These are phyloP conservation scores for Gypsophila paniculata DNA, from an alignment of 179 eudicot species.

Conservation along the genomic window DNA sequence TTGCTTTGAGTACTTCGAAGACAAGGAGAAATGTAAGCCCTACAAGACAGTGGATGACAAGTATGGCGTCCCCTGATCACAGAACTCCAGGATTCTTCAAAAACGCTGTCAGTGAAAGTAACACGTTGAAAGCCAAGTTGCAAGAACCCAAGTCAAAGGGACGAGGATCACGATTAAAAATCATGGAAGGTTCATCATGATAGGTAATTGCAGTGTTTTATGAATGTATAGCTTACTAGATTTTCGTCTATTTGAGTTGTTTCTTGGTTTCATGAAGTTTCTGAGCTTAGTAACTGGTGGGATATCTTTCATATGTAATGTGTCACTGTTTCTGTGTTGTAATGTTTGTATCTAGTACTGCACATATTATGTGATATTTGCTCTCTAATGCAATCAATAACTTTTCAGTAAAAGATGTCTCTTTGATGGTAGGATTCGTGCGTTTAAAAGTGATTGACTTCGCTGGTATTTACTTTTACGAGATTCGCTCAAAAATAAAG, in stretches of 20 bases:
- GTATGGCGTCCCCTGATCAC: conserved; percentile 42
- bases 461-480: not conserved
- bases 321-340: conserved; percentile 8
- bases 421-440: not conserved
- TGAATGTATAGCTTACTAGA: conserved; percentile 18
- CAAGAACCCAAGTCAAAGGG: conserved; percentile 72
- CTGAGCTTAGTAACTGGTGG: not conserved
- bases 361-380: not conserved
- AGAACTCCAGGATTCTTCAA: conserved; percentile 44
- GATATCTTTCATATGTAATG: too few relatives aligned
- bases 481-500: not conserved
- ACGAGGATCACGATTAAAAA: conserved; percentile 64
- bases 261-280: not conserved
- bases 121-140: conserved; percentile 67
- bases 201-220: conserved; percentile 2
- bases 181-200: conserved; percentile 41
- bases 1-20: conserved; percentile 28
- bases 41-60: conserved; percentile 55
- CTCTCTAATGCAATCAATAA: not conserved
- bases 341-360: conserved; percentile 13
- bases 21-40: conserved; percentile 57
- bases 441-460: not conserved
- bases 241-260: not conserved
- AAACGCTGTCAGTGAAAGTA: conserved; percentile 43
- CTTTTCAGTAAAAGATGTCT: not conserved